These are phyloP conservation scores for Krasilnikovozyma curviuscula DNA, from an alignment of 768 basidiomycete genomes.

Conservation along the genomic window DNA sequence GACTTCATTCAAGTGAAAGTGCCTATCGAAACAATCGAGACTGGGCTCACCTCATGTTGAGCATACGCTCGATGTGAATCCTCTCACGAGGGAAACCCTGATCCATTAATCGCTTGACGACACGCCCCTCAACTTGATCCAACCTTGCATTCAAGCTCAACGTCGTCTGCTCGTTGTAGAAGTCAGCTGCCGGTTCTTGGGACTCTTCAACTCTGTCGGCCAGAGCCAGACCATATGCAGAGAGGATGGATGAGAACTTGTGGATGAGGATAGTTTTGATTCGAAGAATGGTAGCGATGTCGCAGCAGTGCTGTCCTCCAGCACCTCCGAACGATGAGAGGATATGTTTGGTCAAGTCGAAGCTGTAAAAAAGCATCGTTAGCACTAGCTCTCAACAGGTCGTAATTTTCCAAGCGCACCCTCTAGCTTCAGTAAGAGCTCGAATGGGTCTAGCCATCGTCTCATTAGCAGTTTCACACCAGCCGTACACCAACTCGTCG, in stretches of 20 bases:
- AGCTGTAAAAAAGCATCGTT: too few species aligned
- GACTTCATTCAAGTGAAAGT: neutral
- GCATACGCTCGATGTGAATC: constrained; percentile 50
- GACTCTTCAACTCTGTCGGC: constrained; percentile 38
- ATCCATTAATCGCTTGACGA: too few species aligned
- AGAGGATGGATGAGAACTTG: constrained; percentile 76
- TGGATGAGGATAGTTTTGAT: constrained; percentile 32
- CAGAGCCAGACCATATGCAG: constrained; percentile 79
- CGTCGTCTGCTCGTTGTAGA: too few species aligned
- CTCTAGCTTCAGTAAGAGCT: constrained; percentile 6
- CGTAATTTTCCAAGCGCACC: too few species aligned
- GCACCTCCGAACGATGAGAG: constrained; percentile 27
- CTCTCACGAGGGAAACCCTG: constrained; percentile 59
- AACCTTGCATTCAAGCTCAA: neutral
- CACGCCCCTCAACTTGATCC: too few species aligned
- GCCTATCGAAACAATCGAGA: too few species aligned
- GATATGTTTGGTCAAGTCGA: too few species aligned
- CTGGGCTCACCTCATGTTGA: too few species aligned
- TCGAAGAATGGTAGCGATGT: constrained; percentile 65
- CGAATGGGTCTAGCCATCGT: too few species aligned
- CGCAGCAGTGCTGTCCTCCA: constrained; percentile 81
- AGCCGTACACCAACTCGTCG: too few species aligned
- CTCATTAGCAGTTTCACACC: too few species aligned
- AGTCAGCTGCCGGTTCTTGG: constrained; percentile 4
- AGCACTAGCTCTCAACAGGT: too few species aligned